Base-by-base conservation (phyloP, 2,329 filamentous ascomycete genomes). In the Neofusicoccum kwambonambiense region DNA sequence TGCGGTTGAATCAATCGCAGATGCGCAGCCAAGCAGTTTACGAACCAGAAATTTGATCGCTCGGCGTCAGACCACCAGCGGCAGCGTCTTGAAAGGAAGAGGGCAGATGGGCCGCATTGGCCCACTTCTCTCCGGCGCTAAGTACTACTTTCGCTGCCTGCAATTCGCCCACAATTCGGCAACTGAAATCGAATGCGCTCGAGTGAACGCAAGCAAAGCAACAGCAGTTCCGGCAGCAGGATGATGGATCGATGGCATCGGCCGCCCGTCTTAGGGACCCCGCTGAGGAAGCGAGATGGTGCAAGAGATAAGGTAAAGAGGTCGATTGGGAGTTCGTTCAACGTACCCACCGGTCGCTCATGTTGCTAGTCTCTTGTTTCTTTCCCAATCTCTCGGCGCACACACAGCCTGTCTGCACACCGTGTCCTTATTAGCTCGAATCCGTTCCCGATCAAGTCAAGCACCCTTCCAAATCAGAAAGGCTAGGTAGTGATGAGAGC, bases 51-150 rank as follows among this genome's bases (percentile, higher is more conserved):
- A 47, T 17, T 60, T 42, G 56, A 60, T 35, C 56, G 42, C 56
- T 60, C 56, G 34, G n/a, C 54, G 41, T 15, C 9, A 19, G 22
- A 31, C 12, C 42, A 47, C 27, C 31, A 47, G 17, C 22, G 56
- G 56, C 56, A 60, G 56, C 50, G n/a, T 47, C 44, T 47, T 22
- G 37, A 19, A 35, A 47, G 44, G 56, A 60, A 37, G 56, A 60
- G 17, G 27, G 37, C n/a, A 3, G 54, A 42, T 41, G 54, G 54
- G 15, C 54, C n/a, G 12, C 5, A 22, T 8, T 7, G 56, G n/a
- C 17, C 17, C 42, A 37, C 27, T 9, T 49, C 56, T 7, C 54
- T 60, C 42, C n/a, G 56, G 31, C 41, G 42, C 56, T 37, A 37
- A 58, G 22, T 58, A 47, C 56, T 47, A 60, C 56, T 35, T 41